Evolutionary conservation across 78 protist genomes (phyloP).

Genomic region (Tieghemostelium lacteum): DNA sequence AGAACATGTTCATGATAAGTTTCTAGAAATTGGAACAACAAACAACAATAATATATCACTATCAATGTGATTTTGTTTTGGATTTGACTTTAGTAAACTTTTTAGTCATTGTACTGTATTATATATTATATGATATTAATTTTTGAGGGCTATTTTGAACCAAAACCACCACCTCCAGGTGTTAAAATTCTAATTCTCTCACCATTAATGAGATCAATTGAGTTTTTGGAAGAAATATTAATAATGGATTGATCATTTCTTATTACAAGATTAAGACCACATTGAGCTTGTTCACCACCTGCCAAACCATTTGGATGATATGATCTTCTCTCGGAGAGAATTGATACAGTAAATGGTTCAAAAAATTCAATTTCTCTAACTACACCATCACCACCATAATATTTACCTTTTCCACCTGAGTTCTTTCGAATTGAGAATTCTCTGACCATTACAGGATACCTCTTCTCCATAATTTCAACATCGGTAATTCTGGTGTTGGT

Average conservation of each 20-base stretch:
- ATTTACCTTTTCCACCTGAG: conserved; percentile 94
- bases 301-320: conserved; percentile 87
- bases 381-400: conserved; percentile 95
- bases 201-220: conserved; percentile 61
- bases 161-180: conserved; percentile 86
- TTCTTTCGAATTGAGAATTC: conserved; percentile 85
- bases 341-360: conserved; percentile 44
- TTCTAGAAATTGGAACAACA: too few relatives aligned
- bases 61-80: too few relatives aligned
- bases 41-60: too few relatives aligned
- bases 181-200: conserved; percentile 80
- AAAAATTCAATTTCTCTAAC: conserved; percentile 89
- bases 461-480: conserved; percentile 94
- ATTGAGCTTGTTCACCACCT: conserved; percentile 90
- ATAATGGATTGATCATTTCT: conserved; percentile 47
- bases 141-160: not conserved
- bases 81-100: too few relatives aligned
- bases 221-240: conserved; percentile 90
- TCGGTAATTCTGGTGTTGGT: conserved; percentile 98
- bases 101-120: not conserved
- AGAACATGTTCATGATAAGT: too few relatives aligned
- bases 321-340: conserved; percentile 85
- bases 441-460: conserved; percentile 91
- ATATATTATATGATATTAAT: not conserved
- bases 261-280: conserved; percentile 86